These are phyloP conservation scores for Berberis thunbergii DNA, from an alignment of 164 flowering plant species.

Conservation along the genomic window DNA sequence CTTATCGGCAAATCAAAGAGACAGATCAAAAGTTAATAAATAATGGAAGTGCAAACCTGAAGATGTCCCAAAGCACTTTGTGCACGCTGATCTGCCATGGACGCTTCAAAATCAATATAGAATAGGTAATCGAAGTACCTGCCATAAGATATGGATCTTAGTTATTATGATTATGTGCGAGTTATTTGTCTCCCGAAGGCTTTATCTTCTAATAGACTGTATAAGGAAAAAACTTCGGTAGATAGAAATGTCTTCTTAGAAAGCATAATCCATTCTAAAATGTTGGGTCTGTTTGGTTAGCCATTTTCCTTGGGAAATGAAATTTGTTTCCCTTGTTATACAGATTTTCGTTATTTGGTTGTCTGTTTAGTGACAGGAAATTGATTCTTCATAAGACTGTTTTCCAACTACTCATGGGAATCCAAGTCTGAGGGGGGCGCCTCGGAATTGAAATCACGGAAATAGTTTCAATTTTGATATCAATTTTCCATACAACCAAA, in stretches of 20 bases:
- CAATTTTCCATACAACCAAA: no score
- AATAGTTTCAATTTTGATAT: no score
- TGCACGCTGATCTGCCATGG: constrained; percentile 89
- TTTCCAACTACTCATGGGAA: no score
- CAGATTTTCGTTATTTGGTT: no score
- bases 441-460: no score
- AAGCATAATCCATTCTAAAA: no score
- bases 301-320: no score
- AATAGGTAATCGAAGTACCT: constrained; percentile 96
- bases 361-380: no score
- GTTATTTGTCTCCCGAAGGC: neutral
- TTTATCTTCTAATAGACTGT: neutral
- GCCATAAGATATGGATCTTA: constrained; percentile 14
- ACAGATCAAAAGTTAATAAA: neutral
- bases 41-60: constrained; percentile 47
- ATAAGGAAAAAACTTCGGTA: neutral
- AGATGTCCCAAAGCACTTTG: constrained; percentile 81
- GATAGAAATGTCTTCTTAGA: neutral
- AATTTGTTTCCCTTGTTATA: no score
- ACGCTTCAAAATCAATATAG: constrained; percentile 92
- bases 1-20: neutral
- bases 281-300: no score
- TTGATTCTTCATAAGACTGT: no score
- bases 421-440: no score
- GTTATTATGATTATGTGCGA: neutral